Evolutionary conservation across 306 rosid species (phyloP), one percentile per base, ranked within the genome.

Genomic region (Bauhinia variegata): DNA sequence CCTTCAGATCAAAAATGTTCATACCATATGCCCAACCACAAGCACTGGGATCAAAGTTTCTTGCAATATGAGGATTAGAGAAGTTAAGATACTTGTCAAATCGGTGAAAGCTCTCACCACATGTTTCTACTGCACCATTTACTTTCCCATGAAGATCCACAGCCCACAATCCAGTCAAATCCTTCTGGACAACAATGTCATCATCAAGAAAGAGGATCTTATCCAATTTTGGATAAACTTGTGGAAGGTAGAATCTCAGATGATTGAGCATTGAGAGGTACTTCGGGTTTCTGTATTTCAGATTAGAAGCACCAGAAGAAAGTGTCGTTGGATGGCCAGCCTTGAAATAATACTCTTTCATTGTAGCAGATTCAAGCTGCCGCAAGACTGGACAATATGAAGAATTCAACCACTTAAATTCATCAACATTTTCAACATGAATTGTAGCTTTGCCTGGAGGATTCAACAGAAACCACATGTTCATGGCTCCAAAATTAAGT

Each of bases 11-110:
- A 77, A 95, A 95, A 50, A 90, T 61, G 76, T 95, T 95, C 99
- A 95, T 90, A 46, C 99, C 99, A 10, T 90, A 90, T 5, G 99
- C 99, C 99, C 97, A 90, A 46, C 97, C 96, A 55, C 99, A 90
- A 32, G 97, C 95, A 79, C 86, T 88, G 17, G 97, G 99, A 76
- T 88, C 86, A 77, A 95, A 90, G 49, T 85, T 79, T 81, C 90
- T 88, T 11, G 99, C 92, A 68, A 95, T 95, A 59, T 83, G 91
- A 5, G 89, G 89, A 79, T 83, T 88, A 19, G 97, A 81, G 46
- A 95, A 95, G 81, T 95, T 95, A 13, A 95, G 91, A 76, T 95
- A 95, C 78, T 88, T 95, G 87, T 95, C 92, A 57, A 95, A 90
- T 50, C 97, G 86, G 77, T 90, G 96, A 83, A 93, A 95, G 74